phyloP scores from a whole-genome alignment of 306 rosid species.

The Lathyrus sativus region DNA sequence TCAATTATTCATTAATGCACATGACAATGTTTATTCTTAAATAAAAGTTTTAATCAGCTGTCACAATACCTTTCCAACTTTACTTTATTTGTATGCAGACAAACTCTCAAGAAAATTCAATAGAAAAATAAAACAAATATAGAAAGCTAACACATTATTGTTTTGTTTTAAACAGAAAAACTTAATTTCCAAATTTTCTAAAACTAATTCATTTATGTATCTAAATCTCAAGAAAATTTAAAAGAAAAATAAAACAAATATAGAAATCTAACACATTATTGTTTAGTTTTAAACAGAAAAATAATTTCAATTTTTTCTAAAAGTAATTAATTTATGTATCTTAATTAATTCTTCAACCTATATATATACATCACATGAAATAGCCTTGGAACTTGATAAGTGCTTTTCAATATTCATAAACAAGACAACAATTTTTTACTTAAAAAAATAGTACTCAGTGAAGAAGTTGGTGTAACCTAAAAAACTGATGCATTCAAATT shows the following conservation, averaged over 20 bases:
- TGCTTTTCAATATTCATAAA: not conserved
- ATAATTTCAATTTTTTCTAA: not conserved
- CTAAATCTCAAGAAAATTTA: not conserved
- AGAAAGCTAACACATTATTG: conserved; percentile 7
- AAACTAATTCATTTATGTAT: not conserved
- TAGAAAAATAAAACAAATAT: not conserved
- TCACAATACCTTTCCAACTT: conserved; percentile 46
- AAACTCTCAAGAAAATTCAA: not conserved
- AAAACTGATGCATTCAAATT: conserved; percentile 6
- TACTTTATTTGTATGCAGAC: conserved; percentile 21
- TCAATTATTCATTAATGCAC: conserved; percentile 33
- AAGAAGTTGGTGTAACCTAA: not conserved
- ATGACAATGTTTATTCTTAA: conserved; percentile 24
- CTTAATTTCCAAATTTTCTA: not conserved
- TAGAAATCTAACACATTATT: conserved; percentile 1
- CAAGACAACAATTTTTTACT: not conserved
- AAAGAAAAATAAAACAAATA: not conserved
- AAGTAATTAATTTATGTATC: not conserved
- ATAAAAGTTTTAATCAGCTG: conserved; percentile 38
- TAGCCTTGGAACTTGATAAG: not conserved
- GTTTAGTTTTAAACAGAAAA: conserved; percentile 17
- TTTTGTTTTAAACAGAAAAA: conserved; percentile 13
- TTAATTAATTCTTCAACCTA: not conserved
- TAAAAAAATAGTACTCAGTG: not conserved
- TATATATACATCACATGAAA: not conserved